Base-by-base conservation (phyloP, 768 basidiomycete species). In the Roridomyces roridus region DNA sequence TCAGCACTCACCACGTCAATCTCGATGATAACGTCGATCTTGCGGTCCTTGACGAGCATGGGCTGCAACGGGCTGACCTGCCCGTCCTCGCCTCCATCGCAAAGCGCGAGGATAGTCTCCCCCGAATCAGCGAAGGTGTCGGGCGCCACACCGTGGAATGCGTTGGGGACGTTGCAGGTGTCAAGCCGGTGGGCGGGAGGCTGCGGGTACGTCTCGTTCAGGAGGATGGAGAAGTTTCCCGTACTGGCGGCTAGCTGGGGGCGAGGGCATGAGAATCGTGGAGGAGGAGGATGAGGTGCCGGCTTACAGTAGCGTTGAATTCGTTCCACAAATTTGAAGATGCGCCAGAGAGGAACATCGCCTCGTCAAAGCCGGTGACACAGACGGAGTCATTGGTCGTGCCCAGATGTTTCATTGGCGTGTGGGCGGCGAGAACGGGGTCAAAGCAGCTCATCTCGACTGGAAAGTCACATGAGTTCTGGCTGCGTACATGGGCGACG, bases 51-150 rank as follows among this genome's bases (percentile, higher is more conserved):
- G 44, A 82, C 75, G 12, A 84, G 73, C 35, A 85, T 72, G 2
- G 84, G 84, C 45, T 80, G 78, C 17, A 83, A 26, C 4, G 83
- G 81, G 34, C 83, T 68, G 46, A 78, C 62, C 59, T 80, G 72
- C 14, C 78, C 78, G 40, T 77, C 70, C 53, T 74, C 72, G 8
- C 79, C 80, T 23, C 79, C 79, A 46, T 80, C 77, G 29, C 73
- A 70, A 6, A 80, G 44, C 34, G 56, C 57, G 0, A 80, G 66
- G 23, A 74, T 58, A 10, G 51, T 65, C 58, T 77, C 68, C 23
- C 62, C 59, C 6, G 72, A 57, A 20, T 70, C 66, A n/a, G 72
- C 56, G 49, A 80, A 80, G 0, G 69, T 73, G 0, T 57, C 57
- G 0, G 70, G 66, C 20, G 75, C 68, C 7, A 76, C 29, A 25